A percentile compares a stretch with the other conserved stretches of the same genome.
Evolutionary conservation across 2,329 filamentous ascomycete species (phyloP).

Genomic region (Talaromyces sp.): DNA sequence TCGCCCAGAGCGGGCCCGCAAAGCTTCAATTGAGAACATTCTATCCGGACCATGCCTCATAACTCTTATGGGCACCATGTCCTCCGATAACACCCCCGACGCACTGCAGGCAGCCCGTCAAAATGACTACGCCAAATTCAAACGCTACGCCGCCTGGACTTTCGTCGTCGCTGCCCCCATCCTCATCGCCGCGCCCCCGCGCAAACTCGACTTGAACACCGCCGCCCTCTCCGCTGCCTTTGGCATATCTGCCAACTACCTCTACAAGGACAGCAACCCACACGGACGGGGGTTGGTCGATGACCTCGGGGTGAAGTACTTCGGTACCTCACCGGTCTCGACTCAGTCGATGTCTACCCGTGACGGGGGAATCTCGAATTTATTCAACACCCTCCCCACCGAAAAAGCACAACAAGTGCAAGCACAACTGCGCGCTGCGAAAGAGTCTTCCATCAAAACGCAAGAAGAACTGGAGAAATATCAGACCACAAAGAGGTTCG

Average conservation of each 20-base stretch:
- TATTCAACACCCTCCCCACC: slow-evolving; percentile 28
- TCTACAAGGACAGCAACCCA: slow-evolving; percentile 35
- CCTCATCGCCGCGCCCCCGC: slow-evolving; percentile 30
- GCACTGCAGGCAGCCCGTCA: slow-evolving; percentile 23
- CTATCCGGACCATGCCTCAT: too few relatives aligned
- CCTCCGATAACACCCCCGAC: neutral
- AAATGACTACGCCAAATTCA: slow-evolving; percentile 41
- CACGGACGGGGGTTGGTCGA: slow-evolving; percentile 33
- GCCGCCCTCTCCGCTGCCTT: slow-evolving; percentile 36
- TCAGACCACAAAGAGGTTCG: slow-evolving; percentile 29
- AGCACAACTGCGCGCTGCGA: slow-evolving; percentile 26
- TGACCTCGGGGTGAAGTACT: slow-evolving; percentile 23
- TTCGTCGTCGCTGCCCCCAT: slow-evolving; percentile 36
- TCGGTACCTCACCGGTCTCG: slow-evolving; percentile 1
- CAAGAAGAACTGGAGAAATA: slow-evolving; percentile 36
- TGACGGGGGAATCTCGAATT: neutral
- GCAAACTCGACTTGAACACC: slow-evolving; percentile 38
- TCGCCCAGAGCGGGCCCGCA: neutral
- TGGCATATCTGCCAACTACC: slow-evolving; percentile 32
- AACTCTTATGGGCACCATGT: neutral
- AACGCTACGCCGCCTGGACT: slow-evolving; percentile 38
- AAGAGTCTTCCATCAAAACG: slow-evolving; percentile 26
- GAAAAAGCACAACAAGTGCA: slow-evolving; percentile 36
- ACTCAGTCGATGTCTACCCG: neutral
- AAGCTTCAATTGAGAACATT: neutral